Conservation (phyloP, 2,329 filamentous ascomycete genomes). For the Epicoccum nigrum region DNA sequence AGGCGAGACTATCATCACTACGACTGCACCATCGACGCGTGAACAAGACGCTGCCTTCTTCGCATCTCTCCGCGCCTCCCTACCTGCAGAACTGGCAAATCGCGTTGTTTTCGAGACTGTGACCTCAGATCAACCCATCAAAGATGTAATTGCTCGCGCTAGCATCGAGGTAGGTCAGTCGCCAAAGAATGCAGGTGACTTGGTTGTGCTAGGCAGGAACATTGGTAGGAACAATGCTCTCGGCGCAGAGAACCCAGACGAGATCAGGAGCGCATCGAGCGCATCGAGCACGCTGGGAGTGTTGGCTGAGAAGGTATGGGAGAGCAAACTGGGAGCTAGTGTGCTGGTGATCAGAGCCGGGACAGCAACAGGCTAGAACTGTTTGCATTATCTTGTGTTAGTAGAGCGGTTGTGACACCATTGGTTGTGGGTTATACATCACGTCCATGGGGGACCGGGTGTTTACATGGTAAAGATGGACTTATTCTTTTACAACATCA, state of each 20-base stretch:
- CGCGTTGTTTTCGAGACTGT: conserved; percentile 66
- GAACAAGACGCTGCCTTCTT: conserved; percentile 63
- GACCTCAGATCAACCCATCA: conserved; percentile 39
- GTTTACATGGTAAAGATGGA: too few species aligned
- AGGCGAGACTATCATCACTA: conserved; percentile 18
- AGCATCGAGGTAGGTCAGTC: conserved; percentile 65
- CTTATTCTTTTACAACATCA: too few species aligned
- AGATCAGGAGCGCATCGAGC: conserved; percentile 35
- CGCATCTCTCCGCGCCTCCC: conserved; percentile 60
- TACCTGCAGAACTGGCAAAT: conserved; percentile 57
- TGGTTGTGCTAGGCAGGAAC: conserved; percentile 70
- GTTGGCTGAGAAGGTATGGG: conserved; percentile 66
- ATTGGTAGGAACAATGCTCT: conserved; percentile 27
- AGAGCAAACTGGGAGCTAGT: conserved; percentile 67
- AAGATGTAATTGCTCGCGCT: conserved; percentile 60
- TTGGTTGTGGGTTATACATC: not conserved
- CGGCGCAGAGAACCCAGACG: conserved; percentile 53
- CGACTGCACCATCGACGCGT: conserved; percentile 11
- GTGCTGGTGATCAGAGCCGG: conserved; percentile 72
- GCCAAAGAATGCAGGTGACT: conserved; percentile 70
- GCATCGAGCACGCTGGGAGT: conserved; percentile 60
- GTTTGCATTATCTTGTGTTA: not conserved
- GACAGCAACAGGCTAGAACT: not conserved
- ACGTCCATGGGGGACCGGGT: not conserved
- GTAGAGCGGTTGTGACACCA: too few species aligned